Base-by-base conservation (phyloP, 768 basidiomycete genomes). In the Auricularia cornea region DNA sequence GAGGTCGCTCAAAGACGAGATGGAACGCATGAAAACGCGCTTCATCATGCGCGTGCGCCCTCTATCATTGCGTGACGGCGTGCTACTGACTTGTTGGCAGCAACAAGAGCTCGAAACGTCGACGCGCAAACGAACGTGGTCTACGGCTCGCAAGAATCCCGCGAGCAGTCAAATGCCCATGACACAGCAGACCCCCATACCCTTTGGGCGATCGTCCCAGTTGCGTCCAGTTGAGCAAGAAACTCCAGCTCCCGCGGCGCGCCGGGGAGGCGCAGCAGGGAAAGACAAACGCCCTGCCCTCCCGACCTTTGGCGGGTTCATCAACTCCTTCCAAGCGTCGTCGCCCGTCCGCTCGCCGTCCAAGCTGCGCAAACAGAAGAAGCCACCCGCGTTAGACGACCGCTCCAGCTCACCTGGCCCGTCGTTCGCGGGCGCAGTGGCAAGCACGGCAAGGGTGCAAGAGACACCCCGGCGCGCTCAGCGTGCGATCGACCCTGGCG, bases 11-110 rank as follows among this genome's bases (percentile, higher is more conserved):
- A 84, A 84, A 67, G 83, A 81, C 63, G 87, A 90, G 68, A 78
- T 86, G 66, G 89, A 90, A 71, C 82, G 86, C 12, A 69, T 89
- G 62, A 85, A 81, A 68, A 88, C 89, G 1, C 83, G 88, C 63
- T 81, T 83, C 52, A 77, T 80, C 28, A 90, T 92, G 77, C 88
- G 83, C 74, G 89, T 88, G 74, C 60, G 78, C 8, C 8, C 16
- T 66, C 28, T 63, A 11, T 14, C 6, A 20, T 12, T 63, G 29
- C 12, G 41, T 31, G 20, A 35, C 2, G 3, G 35, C 33, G 28
- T 28, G 16, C 35, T 0, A 4, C 8, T 31, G 20, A 23, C 4
- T 20, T 54, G 2, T 8, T 60, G 14, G 32, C 61, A 89, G 88
- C 86, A 86, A 80, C 87, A 86, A 67, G 87, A 89, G 70, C 63